These are phyloP conservation scores for Cucumis sativus DNA, from an alignment of 306 rosid genomes.

Conservation along the genomic window Cucumber_9930_V3 NC_026657.2:35974501-35975000, in stretches of 20 bases:
- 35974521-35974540: constrained; percentile 89
- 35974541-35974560: constrained; percentile 98
- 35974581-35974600: not conserved
- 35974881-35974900: too few relatives aligned
- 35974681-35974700: not conserved
- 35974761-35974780: not conserved
- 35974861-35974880: too few relatives aligned
- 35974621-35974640: not conserved
- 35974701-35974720: not conserved
- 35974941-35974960: too few relatives aligned
- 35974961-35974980: too few relatives aligned
- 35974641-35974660: not conserved
- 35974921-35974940: too few relatives aligned
- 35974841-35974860: not conserved
- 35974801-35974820: not conserved
- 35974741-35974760: not conserved
- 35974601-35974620: not conserved
- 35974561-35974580: constrained; percentile 77
- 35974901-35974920: too few relatives aligned
- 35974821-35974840: not conserved
- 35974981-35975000: too few relatives aligned
- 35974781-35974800: not conserved
- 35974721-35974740: not conserved
- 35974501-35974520: constrained; percentile 87
- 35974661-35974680: not conserved